Base-by-base conservation (phyloP, 1,284 basidiomycete species). In the Ustilago shanxiensis region DNA sequence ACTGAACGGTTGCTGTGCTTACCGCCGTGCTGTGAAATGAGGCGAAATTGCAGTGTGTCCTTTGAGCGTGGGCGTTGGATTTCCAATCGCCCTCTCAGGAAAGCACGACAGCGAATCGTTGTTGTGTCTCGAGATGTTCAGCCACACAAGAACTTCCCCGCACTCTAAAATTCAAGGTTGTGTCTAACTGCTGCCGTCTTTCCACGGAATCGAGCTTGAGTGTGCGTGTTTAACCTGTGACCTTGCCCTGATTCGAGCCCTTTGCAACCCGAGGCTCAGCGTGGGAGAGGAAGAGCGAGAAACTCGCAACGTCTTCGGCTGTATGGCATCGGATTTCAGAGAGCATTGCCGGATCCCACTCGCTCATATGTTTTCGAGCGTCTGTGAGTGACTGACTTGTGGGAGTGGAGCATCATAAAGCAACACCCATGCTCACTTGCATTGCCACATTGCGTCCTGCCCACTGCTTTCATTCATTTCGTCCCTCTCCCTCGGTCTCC, bases 121-220 rank as follows among this genome's bases (percentile, higher is more conserved):
- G 24, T 49, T 24, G 47, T 49, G 5, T 44, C 11, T 18, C n/a
- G 41, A 44, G 16, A 44, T 7, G 24, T 49, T 29, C 47, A 49
- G 52, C 52, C 47, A 49, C 47, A 49, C 13, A 13, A 33, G 52
- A 52, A 29, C 52, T 54, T 54, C 33, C 52, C 52, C 52, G 52
- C 52, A 39, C n/a, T n/a, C 33, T 51, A 18, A 20, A 14, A 14
- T 14, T 47, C 44, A 10, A 39, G 6, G 18, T 39, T 39, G 13
- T 39, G 37, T 39, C 37, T n/a, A 39, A 39, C 18, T 39, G 37
- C 37, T 16, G 14, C 37, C 14, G 14, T 33, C 7, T 16, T 39
- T 18, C n/a, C n/a, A n/a, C n/a, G n/a, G n/a, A n/a, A n/a, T 39
- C 37, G 37, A 4, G 37, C 37, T 39, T 39, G 37, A 16, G 37